phyloP scores from a whole-genome alignment of 1,284 basidiomycete species.

The Gymnopus androsaceus region DNA sequence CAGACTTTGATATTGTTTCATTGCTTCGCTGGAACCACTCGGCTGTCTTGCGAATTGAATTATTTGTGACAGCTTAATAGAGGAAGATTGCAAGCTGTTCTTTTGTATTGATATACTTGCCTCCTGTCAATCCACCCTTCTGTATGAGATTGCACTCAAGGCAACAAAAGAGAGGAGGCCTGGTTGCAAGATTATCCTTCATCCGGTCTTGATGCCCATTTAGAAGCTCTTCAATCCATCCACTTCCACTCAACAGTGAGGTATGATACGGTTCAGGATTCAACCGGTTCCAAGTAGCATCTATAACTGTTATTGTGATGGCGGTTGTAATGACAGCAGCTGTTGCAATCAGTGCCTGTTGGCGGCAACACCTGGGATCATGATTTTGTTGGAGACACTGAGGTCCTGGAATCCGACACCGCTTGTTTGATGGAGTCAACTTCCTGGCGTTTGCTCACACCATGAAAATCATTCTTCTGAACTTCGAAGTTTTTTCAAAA shows the following conservation, averaged over 20 bases:
- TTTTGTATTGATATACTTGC: constrained; percentile 6
- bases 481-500: background rate
- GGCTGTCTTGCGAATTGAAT: background rate
- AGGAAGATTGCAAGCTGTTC: constrained; percentile 2
- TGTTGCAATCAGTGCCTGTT: background rate
- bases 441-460: background rate
- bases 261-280: constrained; percentile 8
- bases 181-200: constrained; percentile 7
- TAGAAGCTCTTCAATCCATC: constrained; percentile 8
- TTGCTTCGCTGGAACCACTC: constrained; percentile 3
- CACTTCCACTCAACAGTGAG: background rate
- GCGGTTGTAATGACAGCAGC: background rate
- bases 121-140: constrained; percentile 8
- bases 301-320: background rate
- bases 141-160: constrained; percentile 16
- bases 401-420: background rate
- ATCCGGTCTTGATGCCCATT: constrained; percentile 7
- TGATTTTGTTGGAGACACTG: background rate
- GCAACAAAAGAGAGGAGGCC: constrained; percentile 16
- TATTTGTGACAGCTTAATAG: constrained; percentile 1
- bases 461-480: background rate
- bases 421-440: background rate
- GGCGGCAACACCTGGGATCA: background rate
- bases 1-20: constrained; percentile 16
- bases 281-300: background rate